Evolutionary conservation across 345 rosid species (phyloP).

Genomic region (Lepidium africanum): DNA sequence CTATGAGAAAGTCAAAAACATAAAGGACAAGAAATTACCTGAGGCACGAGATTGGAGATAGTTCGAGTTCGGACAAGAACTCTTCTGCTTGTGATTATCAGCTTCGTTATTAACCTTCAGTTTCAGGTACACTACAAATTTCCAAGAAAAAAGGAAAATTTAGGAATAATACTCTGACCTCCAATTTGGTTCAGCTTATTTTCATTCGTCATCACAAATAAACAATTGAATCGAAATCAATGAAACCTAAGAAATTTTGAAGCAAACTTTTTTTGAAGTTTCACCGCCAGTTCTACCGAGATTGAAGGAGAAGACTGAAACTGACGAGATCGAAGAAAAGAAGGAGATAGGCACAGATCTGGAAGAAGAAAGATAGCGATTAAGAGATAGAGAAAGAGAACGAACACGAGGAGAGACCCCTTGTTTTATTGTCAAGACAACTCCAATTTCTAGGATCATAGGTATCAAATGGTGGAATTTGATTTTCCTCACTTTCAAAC

Average conservation of each 20-base stretch:
- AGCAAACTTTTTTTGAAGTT: neutral
- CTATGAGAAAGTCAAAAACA: neutral
- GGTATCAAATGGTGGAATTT: no score
- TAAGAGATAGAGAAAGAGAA: no score
- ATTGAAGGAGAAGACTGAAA: no score
- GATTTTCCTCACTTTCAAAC: no score
- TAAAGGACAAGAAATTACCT: neutral
- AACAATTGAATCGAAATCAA: neutral
- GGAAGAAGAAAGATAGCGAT: no score
- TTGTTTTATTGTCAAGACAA: no score
- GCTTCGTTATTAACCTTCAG: neutral
- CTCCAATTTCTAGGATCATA: no score
- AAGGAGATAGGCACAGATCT: no score
- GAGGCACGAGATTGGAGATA: slow-evolving; percentile 6
- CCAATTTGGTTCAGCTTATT: neutral
- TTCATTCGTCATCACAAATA: neutral
- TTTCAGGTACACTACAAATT: slow-evolving; percentile 23
- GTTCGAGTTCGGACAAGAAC: slow-evolving; percentile 18
- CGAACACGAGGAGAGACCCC: slow-evolving; percentile 33
- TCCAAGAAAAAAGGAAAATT: no score
- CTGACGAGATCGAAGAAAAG: no score
- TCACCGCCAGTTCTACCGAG: no score
- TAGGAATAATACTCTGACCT: neutral
- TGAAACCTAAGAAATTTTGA: neutral
- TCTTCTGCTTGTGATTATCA: neutral